phyloP scores from a whole-genome alignment of 257 asterid genomes.

The Solanum pimpinellifolium region DNA sequence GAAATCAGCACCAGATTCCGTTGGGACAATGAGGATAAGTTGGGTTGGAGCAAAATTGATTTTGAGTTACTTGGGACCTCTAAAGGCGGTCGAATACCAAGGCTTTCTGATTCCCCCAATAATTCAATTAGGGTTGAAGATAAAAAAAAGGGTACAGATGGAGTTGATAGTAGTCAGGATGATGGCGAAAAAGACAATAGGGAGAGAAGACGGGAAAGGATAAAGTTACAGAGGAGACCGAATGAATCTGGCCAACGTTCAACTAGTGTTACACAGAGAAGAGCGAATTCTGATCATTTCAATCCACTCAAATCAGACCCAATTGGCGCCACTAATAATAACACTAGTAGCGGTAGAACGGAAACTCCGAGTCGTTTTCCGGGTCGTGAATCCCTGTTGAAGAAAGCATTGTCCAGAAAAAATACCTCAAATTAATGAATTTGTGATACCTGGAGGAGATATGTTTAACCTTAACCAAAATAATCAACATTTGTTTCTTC shows the following conservation, averaged over 20 bases:
- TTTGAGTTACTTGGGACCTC: conserved; percentile 66
- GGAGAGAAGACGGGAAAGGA: conserved; percentile 29
- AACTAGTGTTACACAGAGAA: neutral
- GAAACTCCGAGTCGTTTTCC: conserved; percentile 34
- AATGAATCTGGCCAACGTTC: neutral
- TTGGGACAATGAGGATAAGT: conserved; percentile 69
- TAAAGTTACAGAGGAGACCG: conserved; percentile 27
- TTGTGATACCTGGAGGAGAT: neutral
- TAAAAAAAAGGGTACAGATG: neutral
- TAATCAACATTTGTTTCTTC: neutral
- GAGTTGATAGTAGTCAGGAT: neutral
- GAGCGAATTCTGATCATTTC: neutral
- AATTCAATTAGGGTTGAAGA: neutral
- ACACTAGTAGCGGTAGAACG: neutral
- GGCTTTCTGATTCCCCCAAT: neutral
- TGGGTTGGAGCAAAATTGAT: conserved; percentile 62
- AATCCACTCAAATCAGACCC: neutral
- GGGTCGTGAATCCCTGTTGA: conserved; percentile 48
- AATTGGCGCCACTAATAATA: neutral
- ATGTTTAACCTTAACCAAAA: neutral
- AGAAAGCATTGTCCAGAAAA: conserved; percentile 9
- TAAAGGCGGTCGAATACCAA: conserved; percentile 66
- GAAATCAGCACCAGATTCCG: conserved; percentile 65
- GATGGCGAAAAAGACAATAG: neutral
- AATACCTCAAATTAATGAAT: neutral